A percentile compares a stretch with the other conserved stretches of the same genome.
Conservation (phyloP, 768 basidiomycete species). For the Hypholoma sublateritium region DNA sequence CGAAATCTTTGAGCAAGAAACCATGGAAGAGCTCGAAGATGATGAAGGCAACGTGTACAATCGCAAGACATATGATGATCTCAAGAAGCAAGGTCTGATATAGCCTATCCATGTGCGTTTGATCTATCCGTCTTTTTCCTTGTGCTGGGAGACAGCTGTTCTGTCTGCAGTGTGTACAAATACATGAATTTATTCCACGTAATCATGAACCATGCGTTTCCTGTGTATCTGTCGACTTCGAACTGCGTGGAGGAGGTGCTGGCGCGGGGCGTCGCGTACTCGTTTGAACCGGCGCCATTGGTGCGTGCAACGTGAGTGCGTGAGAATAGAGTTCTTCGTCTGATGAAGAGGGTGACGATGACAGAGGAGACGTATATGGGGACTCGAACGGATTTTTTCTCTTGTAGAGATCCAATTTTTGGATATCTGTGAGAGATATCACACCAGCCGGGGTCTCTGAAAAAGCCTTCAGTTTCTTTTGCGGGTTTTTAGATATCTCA, state of each 20-base stretch:
- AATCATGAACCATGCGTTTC: slow-evolving; percentile 1
- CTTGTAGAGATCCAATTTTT: slow-evolving; percentile 28
- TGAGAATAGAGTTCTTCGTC: slow-evolving; percentile 84
- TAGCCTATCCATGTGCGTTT: slow-evolving; percentile 30
- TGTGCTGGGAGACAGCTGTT: slow-evolving; percentile 8
- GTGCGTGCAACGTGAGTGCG: slow-evolving; percentile 68
- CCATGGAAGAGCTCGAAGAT: slow-evolving; percentile 98
- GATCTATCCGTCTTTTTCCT: background rate
- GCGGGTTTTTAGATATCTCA: background rate
- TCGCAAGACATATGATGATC: slow-evolving; percentile 94
- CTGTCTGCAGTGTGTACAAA: slow-evolving; percentile 1
- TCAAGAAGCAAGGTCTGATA: slow-evolving; percentile 94
- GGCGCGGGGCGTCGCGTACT: slow-evolving; percentile 38
- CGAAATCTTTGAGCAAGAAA: slow-evolving; percentile 91
- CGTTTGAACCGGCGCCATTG: slow-evolving; percentile 61
- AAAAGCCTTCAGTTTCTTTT: background rate
- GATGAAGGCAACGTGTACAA: slow-evolving; percentile 99
- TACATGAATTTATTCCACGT: slow-evolving; percentile 1
- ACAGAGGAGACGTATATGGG: slow-evolving; percentile 58
- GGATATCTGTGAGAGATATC: slow-evolving; percentile 42
- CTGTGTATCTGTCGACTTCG: slow-evolving; percentile 13
- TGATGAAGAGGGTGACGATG: slow-evolving; percentile 78
- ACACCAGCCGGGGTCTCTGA: slow-evolving; percentile 61
- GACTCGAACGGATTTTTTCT: slow-evolving; percentile 76
- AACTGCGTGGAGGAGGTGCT: slow-evolving; percentile 36